These are phyloP conservation scores for Salisapilia sapeloensis DNA, from an alignment of 352 stramenopile species.

Conservation along the genomic window DNA sequence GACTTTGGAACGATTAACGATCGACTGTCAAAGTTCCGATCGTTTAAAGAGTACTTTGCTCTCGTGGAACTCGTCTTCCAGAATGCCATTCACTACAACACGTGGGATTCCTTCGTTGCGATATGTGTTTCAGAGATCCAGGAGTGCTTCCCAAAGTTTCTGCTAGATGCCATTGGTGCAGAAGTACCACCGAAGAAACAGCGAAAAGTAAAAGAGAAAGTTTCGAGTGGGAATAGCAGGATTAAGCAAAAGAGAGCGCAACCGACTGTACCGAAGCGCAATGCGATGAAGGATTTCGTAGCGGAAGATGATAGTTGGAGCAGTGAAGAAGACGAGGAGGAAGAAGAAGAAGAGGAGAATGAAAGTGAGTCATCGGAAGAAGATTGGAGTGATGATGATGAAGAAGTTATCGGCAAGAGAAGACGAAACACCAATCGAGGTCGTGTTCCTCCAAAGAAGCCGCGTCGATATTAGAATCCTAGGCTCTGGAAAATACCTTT, in stretches of 20 bases:
- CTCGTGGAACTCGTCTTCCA: conserved; percentile 57
- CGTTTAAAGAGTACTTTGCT: conserved; percentile 63
- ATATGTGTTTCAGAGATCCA: conserved; percentile 44
- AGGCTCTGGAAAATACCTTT: too few relatives aligned
- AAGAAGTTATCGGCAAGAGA: too few relatives aligned
- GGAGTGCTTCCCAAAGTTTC: conserved; percentile 54
- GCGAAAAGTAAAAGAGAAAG: conserved; percentile 1
- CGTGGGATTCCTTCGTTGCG: conserved; percentile 36
- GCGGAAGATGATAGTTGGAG: conserved; percentile 22
- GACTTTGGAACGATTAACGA: conserved; percentile 89
- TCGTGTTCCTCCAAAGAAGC: too few relatives aligned
- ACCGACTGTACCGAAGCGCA: conserved; percentile 7
- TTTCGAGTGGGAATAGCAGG: neutral
- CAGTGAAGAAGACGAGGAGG: conserved; percentile 4
- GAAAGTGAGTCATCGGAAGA: too few relatives aligned
- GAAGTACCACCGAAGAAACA: conserved; percentile 8
- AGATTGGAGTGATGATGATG: too few relatives aligned
- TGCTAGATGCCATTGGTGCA: conserved; percentile 34
- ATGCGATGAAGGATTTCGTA: conserved; percentile 19
- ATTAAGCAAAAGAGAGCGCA: conserved; percentile 8
- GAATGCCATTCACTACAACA: conserved; percentile 73
- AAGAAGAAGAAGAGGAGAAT: conserved; percentile 11
- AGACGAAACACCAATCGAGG: too few relatives aligned
- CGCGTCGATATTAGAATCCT: too few relatives aligned
- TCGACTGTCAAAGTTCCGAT: conserved; percentile 51